Evolutionary conservation across 2,329 filamentous ascomycete genomes (phyloP).

Genomic region (Aspergillus sp.): DNA sequence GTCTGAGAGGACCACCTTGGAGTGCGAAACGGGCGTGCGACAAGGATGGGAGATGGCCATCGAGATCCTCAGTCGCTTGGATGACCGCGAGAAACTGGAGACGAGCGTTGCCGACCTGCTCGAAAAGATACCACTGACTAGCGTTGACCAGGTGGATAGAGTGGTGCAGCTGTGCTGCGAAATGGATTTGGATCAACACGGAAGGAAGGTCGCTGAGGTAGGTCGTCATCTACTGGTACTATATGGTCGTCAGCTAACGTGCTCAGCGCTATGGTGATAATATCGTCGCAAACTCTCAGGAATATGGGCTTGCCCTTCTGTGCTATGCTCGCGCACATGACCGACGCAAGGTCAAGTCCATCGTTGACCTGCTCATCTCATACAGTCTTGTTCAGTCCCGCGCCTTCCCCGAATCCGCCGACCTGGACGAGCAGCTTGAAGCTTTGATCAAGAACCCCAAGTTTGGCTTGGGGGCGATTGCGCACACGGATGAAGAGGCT

Average conservation of each 20-base stretch:
- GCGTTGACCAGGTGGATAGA: conserved; percentile 73
- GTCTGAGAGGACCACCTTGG: conserved; percentile 38
- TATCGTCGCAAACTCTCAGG: conserved; percentile 69
- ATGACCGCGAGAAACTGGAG: conserved; percentile 70
- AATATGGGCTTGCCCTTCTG: conserved; percentile 83
- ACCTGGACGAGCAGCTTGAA: conserved; percentile 73
- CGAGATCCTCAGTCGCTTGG: conserved; percentile 77
- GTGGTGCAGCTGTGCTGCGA: conserved; percentile 76
- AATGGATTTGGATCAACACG: conserved; percentile 76
- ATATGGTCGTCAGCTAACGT: neutral
- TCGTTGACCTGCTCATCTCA: conserved; percentile 83
- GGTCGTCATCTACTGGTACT: conserved; percentile 25
- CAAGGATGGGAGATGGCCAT: conserved; percentile 92
- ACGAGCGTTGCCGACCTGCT: conserved; percentile 74
- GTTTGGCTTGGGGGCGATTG: conserved; percentile 69
- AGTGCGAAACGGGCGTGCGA: conserved; percentile 42
- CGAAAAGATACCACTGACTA: conserved; percentile 70
- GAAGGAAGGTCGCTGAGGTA: conserved; percentile 81
- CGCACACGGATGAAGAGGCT: conserved; percentile 74
- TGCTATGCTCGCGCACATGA: conserved; percentile 88
- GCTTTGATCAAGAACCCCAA: conserved; percentile 72
- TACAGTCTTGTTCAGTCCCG: conserved; percentile 84
- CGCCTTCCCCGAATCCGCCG: conserved; percentile 69
- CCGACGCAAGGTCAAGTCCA: conserved; percentile 75
- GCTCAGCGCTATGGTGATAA: conserved; percentile 77